phyloP scores from a whole-genome alignment of 2,329 filamentous ascomycete species.

The Aspergillus sp. region DNA sequence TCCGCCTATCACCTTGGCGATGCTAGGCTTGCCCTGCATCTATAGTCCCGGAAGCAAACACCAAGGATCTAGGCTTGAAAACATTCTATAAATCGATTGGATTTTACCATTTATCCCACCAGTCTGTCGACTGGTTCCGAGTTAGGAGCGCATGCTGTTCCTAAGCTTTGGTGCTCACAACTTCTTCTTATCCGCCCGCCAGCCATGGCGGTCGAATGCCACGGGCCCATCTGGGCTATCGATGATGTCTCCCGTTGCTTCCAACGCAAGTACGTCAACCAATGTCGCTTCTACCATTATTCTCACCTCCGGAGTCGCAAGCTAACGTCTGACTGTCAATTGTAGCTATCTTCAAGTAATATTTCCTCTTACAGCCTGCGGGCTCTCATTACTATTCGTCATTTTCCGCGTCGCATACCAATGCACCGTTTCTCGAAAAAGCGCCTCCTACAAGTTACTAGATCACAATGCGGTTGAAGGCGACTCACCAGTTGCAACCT shows the following conservation, averaged over 20 bases:
- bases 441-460: constrained; percentile 58
- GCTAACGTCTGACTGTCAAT: background rate
- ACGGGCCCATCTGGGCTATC: constrained; percentile 58
- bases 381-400: constrained; percentile 69
- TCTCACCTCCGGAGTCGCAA: background rate
- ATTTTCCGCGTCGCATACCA: constrained; percentile 59
- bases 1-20: constrained; percentile 18
- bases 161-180: constrained; percentile 6
- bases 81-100: background rate
- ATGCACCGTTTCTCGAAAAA: constrained; percentile 54
- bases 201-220: constrained; percentile 59
- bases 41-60: constrained; percentile 13
- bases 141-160: constrained; percentile 13
- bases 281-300: background rate
- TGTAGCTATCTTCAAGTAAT: constrained; percentile 75
- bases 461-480: constrained; percentile 40
- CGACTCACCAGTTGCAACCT: constrained; percentile 58
- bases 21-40: constrained; percentile 27
- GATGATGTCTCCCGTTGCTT: constrained; percentile 67
- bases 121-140: constrained; percentile 4
- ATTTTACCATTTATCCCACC: background rate
- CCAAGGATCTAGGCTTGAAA: background rate
- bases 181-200: constrained; percentile 8
- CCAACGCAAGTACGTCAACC: constrained; percentile 52
- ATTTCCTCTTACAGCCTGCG: constrained; percentile 72